Conservation (phyloP, 768 basidiomycete genomes). For the Agrocybe praecox region DNA sequence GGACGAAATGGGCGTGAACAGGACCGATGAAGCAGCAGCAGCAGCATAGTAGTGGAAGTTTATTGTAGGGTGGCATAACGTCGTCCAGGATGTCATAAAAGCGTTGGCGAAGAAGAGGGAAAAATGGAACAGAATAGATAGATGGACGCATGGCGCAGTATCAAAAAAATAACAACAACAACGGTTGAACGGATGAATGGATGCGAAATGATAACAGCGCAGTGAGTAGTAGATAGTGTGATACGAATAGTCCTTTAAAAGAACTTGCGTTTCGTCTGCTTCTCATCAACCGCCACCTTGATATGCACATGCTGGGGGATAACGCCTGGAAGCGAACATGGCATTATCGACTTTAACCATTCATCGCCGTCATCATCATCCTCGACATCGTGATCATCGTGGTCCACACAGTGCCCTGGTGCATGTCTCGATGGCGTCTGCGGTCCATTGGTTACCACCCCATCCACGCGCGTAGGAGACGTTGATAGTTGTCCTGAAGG, state of each 20-base stretch:
- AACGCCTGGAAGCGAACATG: constrained; percentile 59
- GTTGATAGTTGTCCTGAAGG: neutral
- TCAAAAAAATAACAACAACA: too few relatives aligned
- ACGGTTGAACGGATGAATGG: too few relatives aligned
- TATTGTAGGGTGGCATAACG: too few relatives aligned
- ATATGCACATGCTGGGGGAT: constrained; percentile 66
- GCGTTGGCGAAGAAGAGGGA: too few relatives aligned
- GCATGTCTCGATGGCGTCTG: constrained; percentile 15
- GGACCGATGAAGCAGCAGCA: too few relatives aligned
- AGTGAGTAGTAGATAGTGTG: neutral
- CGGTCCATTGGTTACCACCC: constrained; percentile 5
- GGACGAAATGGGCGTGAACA: neutral
- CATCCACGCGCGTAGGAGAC: neutral
- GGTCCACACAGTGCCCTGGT: constrained; percentile 58
- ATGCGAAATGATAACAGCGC: neutral
- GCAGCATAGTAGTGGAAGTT: too few relatives aligned
- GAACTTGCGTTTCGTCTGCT: constrained; percentile 67
- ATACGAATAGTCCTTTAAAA: constrained; percentile 44
- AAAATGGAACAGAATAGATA: too few relatives aligned
- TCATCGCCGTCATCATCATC: constrained; percentile 84
- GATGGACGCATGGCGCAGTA: too few relatives aligned
- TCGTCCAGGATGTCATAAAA: too few relatives aligned
- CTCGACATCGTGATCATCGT: constrained; percentile 63
- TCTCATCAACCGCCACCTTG: constrained; percentile 76
- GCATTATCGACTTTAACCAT: constrained; percentile 78